Evolutionary conservation across 352 stramenopile genomes (phyloP).

Genomic region (Plasmopara halstedii): DNA sequence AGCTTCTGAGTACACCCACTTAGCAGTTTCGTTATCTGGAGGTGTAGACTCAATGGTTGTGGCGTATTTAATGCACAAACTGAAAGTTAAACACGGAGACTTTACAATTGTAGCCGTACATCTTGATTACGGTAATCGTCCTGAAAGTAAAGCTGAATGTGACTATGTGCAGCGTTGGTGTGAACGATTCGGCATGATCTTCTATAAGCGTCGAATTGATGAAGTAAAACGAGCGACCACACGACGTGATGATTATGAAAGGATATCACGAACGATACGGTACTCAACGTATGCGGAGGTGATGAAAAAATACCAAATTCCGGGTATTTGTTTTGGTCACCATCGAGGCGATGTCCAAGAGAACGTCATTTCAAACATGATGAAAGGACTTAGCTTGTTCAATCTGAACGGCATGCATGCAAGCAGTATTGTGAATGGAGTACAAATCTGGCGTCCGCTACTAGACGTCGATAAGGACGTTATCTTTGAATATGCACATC

Average conservation of each 20-base stretch:
- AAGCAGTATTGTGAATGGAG: constrained; percentile 59
- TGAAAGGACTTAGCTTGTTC: constrained; percentile 91
- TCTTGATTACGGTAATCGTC: constrained; percentile 96
- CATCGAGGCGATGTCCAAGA: constrained; percentile 96
- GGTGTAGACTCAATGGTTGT: constrained; percentile 98
- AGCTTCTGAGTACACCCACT: constrained; percentile 25
- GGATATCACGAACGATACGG: constrained; percentile 88
- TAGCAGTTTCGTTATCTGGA: constrained; percentile 90
- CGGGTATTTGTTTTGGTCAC: constrained; percentile 95
- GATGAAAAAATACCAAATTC: constrained; percentile 51
- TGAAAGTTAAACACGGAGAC: constrained; percentile 52
- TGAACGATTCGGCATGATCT: constrained; percentile 62
- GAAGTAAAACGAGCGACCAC: constrained; percentile 89
- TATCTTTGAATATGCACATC: constrained; percentile 94
- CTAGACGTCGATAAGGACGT: constrained; percentile 90
- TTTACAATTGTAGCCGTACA: constrained; percentile 88
- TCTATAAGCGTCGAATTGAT: constrained; percentile 83
- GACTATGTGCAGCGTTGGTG: constrained; percentile 91
- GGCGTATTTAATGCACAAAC: constrained; percentile 85
- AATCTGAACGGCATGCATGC: constrained; percentile 93
- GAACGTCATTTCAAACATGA: constrained; percentile 97
- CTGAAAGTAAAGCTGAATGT: constrained; percentile 88
- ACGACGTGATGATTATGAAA: constrained; percentile 94
- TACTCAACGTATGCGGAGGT: constrained; percentile 90
- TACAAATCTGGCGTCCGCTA: constrained; percentile 89